These are phyloP conservation scores for Nemania serpens DNA, from an alignment of 2,329 filamentous ascomycete species.

Conservation along the genomic window DNA sequence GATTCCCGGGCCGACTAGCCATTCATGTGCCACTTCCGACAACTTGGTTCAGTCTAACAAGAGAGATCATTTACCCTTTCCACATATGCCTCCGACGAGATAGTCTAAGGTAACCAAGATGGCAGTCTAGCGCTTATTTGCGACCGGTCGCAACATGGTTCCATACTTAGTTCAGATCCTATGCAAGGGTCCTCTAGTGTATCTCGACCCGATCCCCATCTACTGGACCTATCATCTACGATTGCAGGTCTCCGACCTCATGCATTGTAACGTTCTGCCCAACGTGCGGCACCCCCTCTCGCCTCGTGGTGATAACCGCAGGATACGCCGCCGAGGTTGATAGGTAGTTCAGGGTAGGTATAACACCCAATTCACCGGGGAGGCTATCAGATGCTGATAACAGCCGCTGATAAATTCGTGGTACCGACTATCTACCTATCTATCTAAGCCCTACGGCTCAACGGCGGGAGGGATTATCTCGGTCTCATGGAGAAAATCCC, in stretches of 20 bases:
- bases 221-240: neutral
- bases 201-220: too few relatives aligned
- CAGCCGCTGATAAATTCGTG: neutral
- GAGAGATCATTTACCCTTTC: neutral
- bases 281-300: neutral
- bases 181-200: neutral
- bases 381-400: neutral
- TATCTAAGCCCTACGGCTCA: too few relatives aligned
- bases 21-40: slow-evolving; percentile 1
- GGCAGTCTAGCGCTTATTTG: neutral
- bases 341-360: neutral
- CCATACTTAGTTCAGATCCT: neutral
- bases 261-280: slow-evolving; percentile 4
- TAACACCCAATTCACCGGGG: neutral
- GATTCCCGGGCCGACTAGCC: neutral
- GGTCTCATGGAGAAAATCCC: too few relatives aligned
- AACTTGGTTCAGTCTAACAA: slow-evolving; percentile 8
- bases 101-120: too few relatives aligned
- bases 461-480: too few relatives aligned
- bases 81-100: too few relatives aligned
- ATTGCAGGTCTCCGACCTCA: neutral
- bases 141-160: neutral
- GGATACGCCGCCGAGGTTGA: neutral
- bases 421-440: too few relatives aligned
- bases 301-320: neutral